Evolutionary conservation across 805 yeast species (phyloP).

Genomic region (Cyberlindnera saturnus): DNA sequence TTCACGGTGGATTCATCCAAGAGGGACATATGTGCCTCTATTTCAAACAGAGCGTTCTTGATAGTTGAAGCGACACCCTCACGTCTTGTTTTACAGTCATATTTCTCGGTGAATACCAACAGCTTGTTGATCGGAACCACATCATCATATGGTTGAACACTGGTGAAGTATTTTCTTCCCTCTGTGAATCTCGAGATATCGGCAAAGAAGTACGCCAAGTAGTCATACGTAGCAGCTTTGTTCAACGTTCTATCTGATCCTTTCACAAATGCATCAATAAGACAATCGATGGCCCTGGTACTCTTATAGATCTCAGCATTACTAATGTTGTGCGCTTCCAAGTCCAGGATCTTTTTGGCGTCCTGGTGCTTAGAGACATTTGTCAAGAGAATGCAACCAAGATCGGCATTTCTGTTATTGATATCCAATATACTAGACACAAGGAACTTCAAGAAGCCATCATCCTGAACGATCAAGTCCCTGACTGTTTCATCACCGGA

Average conservation of each 20-base stretch:
- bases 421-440: constrained; percentile 43
- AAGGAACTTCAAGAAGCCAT: constrained; percentile 43
- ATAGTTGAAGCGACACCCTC: constrained; percentile 92
- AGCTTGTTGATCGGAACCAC: constrained; percentile 79
- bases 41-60: constrained; percentile 82
- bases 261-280: constrained; percentile 85
- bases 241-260: constrained; percentile 71
- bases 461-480: constrained; percentile 59
- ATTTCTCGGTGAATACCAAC: constrained; percentile 75
- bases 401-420: constrained; percentile 65
- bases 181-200: constrained; percentile 72
- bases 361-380: constrained; percentile 77
- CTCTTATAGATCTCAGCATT: constrained; percentile 45
- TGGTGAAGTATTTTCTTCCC: constrained; percentile 75
- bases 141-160: constrained; percentile 64
- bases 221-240: constrained; percentile 70
- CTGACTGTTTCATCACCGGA: constrained; percentile 68
- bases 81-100: constrained; percentile 72
- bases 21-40: constrained; percentile 56
- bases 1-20: constrained; percentile 59
- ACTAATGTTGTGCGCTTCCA: constrained; percentile 18
- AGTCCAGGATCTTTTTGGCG: constrained; percentile 46
- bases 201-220: constrained; percentile 81
- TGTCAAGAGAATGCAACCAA: constrained; percentile 76
- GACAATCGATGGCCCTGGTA: constrained; percentile 59